Percentiles rank a stretch among this genome's conserved stretches.
Evolutionary conservation across 2,329 filamentous ascomycete species (phyloP).

Genomic region (Epichloe brachyelytri): DNA sequence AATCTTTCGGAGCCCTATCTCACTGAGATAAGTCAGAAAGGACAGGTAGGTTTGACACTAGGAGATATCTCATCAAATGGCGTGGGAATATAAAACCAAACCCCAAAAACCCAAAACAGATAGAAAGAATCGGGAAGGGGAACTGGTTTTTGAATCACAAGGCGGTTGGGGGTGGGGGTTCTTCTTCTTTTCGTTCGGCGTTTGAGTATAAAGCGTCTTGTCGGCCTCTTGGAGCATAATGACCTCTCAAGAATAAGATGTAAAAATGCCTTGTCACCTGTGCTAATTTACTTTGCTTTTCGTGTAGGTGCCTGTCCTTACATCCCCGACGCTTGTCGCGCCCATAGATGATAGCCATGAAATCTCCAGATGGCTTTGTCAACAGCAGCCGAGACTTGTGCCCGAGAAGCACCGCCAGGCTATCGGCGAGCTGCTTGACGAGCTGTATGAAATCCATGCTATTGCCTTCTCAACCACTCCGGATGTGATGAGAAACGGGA

Average conservation of each 20-base stretch:
- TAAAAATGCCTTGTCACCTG: background rate
- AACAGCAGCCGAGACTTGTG: constrained; percentile 15
- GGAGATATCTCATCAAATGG: no score
- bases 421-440: constrained; percentile 14
- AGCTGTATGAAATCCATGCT: constrained; percentile 15
- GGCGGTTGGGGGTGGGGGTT: no score
- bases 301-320: constrained; percentile 15
- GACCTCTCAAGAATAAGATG: no score
- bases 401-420: constrained; percentile 11
- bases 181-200: no score
- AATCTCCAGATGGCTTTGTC: constrained; percentile 18
- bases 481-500: constrained; percentile 13
- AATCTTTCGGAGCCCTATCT: constrained; percentile 17
- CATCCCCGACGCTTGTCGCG: constrained; percentile 12
- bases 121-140: no score
- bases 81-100: no score
- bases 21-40: constrained; percentile 14
- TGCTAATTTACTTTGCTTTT: background rate
- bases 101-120: no score
- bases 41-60: constrained; percentile 13
- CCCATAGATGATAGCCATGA: constrained; percentile 15
- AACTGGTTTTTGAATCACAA: no score
- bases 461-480: constrained; percentile 12
- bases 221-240: no score
- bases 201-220: no score